Evolutionary conservation across 1,284 basidiomycete genomes (phyloP), one percentile per base, ranked within the genome.

Genomic region (Pyrrhoderma lamaoense): DNA sequence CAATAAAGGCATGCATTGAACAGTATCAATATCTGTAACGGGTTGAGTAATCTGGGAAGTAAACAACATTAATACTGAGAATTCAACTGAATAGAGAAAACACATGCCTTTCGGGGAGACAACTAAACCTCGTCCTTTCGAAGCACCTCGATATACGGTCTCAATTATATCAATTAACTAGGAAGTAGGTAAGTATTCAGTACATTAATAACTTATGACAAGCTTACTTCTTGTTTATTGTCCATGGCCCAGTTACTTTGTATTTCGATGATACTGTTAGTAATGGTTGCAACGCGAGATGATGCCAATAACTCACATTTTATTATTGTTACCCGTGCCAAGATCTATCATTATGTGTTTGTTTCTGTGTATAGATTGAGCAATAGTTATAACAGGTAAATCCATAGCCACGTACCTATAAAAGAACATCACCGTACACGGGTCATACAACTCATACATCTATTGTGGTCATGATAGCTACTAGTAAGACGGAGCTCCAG

Each of bases 291-390:
- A 11, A 5, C 38, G 8, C 51, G 35, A 22, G 31, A 50, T 19
- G 11, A 38, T 42, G 27, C 9, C 8, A 50, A 36, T 22, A 7
- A 76, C 88, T 57, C 56, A 92, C 90, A 97, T 96, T 73, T 99
- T 99, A 73, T 99, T 99, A 70, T 99, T 99, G 72, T 99, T 98
- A 74, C 96, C 95, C 46, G 95, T 99, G 13, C 95, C 94, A 60
- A 97, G 72, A 80, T 98, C 95, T 64, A 99, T 97, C 95, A 99
- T 98, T 70, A 99, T 99, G 65, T 99, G 95, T 67, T 99, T 96
- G 71, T 97, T 97, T 38, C 93, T 93, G 62, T 45, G 16, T 55
- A 46, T 44, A 45, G 57, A 45, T 36, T 16, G 37, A 18, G 56
- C 43, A 34, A 45, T 43, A 31, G 7, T 37, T 39, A 21, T 18